These are phyloP conservation scores for Ceriops zippeliana DNA, from an alignment of 345 rosid genomes.

Conservation along the genomic window DNA sequence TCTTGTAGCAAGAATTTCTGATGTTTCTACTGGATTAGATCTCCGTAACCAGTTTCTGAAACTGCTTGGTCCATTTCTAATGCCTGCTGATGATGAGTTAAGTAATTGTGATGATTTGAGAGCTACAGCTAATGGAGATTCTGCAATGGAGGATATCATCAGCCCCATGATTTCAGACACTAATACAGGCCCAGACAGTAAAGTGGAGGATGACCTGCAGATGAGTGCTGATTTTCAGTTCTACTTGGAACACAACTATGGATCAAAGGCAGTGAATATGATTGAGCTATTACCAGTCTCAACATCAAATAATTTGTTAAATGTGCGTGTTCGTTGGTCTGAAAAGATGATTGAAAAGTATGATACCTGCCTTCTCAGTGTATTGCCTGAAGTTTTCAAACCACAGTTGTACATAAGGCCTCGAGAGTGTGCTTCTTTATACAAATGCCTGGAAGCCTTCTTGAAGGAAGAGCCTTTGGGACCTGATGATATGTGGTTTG, in stretches of 20 bases:
- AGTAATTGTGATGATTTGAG: conserved; percentile 32
- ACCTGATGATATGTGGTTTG: conserved; percentile 35
- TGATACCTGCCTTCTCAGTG: conserved; percentile 20
- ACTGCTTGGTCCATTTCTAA: conserved; percentile 20
- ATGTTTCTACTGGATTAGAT: conserved; percentile 16
- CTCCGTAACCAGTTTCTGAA: conserved; percentile 19
- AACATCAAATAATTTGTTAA: background rate
- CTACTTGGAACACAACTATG: conserved; percentile 10
- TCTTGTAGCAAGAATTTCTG: conserved; percentile 42
- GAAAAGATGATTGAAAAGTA: conserved; percentile 17
- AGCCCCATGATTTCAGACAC: conserved; percentile 24
- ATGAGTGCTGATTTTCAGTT: conserved; percentile 36
- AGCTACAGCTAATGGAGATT: conserved; percentile 30
- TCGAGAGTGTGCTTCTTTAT: conserved; percentile 24
- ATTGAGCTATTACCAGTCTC: background rate
- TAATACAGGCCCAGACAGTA: conserved; percentile 26
- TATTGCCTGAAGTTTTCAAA: conserved; percentile 23
- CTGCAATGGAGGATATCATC: conserved; percentile 34
- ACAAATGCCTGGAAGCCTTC: conserved; percentile 29
- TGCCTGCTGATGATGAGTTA: conserved; percentile 19
- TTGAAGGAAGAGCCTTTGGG: conserved; percentile 29
- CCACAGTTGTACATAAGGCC: conserved; percentile 10
- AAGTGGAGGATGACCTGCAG: conserved; percentile 28
- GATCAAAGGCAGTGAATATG: conserved; percentile 17
- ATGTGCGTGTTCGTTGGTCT: conserved; percentile 20